A percentile compares a stretch with the other conserved stretches of the same genome.
phyloP scores from a whole-genome alignment of 2,329 filamentous ascomycete species.

The Fusarium sulawesiense region DNA sequence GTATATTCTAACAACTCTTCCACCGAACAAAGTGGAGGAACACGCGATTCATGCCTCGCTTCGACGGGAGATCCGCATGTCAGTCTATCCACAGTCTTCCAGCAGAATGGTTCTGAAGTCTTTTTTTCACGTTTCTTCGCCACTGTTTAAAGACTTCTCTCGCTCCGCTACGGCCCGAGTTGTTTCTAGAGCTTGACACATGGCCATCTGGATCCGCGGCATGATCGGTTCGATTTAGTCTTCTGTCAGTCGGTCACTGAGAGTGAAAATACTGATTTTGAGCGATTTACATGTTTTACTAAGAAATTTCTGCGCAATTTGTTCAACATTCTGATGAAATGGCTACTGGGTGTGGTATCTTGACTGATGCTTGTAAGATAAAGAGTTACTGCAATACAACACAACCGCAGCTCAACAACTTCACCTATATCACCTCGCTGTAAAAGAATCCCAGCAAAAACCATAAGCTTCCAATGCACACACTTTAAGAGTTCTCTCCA shows the following conservation, averaged over 20 bases:
- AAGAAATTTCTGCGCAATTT: background rate
- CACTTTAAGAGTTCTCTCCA: constrained; percentile 27
- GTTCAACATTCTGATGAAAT: no score
- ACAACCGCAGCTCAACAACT: background rate
- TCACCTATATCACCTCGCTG: background rate
- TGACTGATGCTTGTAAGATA: background rate
- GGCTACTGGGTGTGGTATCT: background rate
- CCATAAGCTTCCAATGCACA: constrained; percentile 22
- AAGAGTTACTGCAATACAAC: background rate
- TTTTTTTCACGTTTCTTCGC: constrained; percentile 1
- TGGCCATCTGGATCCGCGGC: background rate
- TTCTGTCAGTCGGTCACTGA: background rate
- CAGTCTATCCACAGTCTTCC: background rate
- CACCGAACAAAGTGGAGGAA: background rate
- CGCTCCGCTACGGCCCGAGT: constrained; percentile 9
- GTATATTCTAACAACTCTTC: background rate
- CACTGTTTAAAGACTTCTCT: constrained; percentile 3
- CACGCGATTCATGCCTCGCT: constrained; percentile 14
- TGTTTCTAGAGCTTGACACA: constrained; percentile 3
- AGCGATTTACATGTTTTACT: constrained; percentile 15
- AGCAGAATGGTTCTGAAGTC: background rate
- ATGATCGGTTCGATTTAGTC: constrained; percentile 9
- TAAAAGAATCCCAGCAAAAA: background rate
- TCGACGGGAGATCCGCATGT: background rate
- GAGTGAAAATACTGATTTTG: background rate